Conservation (phyloP, 352 stramenopile species). For the Phytophthora litchii region DNA sequence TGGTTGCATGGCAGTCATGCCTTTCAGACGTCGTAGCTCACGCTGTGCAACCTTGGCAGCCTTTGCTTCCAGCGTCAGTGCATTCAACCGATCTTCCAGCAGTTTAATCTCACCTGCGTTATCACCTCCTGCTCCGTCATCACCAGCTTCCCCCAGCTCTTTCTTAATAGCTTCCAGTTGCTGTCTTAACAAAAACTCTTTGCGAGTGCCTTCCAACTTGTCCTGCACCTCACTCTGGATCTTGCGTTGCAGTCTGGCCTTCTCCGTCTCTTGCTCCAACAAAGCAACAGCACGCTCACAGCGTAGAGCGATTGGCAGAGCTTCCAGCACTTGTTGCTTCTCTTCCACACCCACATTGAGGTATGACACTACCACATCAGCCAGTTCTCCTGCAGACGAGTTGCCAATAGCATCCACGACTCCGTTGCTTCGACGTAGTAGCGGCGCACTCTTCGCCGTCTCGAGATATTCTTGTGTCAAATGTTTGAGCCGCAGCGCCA, state of each 20-base stretch:
- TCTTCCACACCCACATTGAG: conserved; percentile 54
- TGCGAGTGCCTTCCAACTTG: conserved; percentile 70
- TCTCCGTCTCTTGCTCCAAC: conserved; percentile 65
- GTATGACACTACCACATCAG: conserved; percentile 76
- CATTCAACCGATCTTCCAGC: conserved; percentile 64
- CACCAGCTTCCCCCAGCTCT: conserved; percentile 88
- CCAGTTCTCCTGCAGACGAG: conserved; percentile 63
- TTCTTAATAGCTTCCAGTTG: conserved; percentile 99
- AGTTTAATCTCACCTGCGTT: conserved; percentile 54
- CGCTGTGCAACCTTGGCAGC: conserved; percentile 64
- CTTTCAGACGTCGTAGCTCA: conserved; percentile 72
- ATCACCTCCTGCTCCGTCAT: conserved; percentile 43
- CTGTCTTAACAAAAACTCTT: conserved; percentile 97
- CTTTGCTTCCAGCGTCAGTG: conserved; percentile 55
- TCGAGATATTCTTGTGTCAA: conserved; percentile 73
- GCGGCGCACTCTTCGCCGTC: conserved; percentile 60
- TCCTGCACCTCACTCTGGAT: conserved; percentile 76
- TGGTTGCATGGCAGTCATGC: conserved; percentile 76
- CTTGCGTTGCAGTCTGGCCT: conserved; percentile 63
- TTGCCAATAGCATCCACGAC: conserved; percentile 71
- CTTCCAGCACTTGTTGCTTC: conserved; percentile 70
- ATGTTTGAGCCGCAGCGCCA: conserved; percentile 60
- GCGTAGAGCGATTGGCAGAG: conserved; percentile 43
- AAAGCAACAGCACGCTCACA: conserved; percentile 58
- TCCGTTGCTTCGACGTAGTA: conserved; percentile 60